Evolutionary conservation across 2,329 filamentous ascomycete species (phyloP).

Genomic region (Penicillium sp.): DNA sequence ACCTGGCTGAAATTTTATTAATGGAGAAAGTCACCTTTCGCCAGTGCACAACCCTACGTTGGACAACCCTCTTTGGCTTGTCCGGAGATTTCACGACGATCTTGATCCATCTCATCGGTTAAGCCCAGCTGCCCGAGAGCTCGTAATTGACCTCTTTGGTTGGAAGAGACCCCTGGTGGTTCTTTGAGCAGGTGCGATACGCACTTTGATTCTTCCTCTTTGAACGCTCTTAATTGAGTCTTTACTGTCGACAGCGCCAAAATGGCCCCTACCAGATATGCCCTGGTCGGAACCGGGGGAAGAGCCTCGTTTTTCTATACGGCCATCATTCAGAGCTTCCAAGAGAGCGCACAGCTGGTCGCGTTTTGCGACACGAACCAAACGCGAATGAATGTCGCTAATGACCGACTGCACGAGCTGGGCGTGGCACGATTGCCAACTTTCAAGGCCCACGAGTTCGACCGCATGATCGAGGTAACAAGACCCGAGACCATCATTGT

Average conservation of each 20-base stretch:
- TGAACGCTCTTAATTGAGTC: not conserved
- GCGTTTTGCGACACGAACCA: conserved; percentile 18
- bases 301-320: conserved; percentile 16
- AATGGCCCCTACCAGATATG: conserved; percentile 19
- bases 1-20: too few relatives aligned
- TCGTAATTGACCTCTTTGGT: too few relatives aligned
- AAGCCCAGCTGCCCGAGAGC: too few relatives aligned
- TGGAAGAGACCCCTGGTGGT: too few relatives aligned
- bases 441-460: conserved; percentile 51
- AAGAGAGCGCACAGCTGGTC: conserved; percentile 11
- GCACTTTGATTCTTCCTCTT: not conserved
- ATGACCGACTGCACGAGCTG: conserved; percentile 24
- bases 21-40: too few relatives aligned
- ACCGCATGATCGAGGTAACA: conserved; percentile 51
- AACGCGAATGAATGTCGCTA: conserved; percentile 16
- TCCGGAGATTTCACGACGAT: too few relatives aligned
- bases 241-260: not conserved
- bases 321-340: conserved; percentile 13
- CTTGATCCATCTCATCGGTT: too few relatives aligned
- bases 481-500: conserved; percentile 57
- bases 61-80: too few relatives aligned
- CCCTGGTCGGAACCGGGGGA: conserved; percentile 26
- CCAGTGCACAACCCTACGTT: too few relatives aligned
- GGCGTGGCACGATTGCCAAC: conserved; percentile 49
- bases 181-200: too few relatives aligned